Base-by-base conservation (phyloP, 1,284 basidiomycete genomes). In the Trichosporon faecale region DNA sequence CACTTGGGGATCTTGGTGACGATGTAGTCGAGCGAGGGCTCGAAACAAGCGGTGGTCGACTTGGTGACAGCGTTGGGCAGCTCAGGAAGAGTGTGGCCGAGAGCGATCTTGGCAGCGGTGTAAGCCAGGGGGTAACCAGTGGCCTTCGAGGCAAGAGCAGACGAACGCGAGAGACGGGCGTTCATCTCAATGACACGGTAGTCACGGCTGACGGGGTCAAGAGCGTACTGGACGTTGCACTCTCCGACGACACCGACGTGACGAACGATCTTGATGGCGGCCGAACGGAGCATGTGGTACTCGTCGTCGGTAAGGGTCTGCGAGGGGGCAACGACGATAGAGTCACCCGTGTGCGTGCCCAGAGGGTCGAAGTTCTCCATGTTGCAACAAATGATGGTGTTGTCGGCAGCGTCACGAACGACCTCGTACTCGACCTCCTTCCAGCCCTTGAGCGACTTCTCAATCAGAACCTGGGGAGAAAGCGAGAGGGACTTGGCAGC, bases 331-430 rank as follows among this genome's bases (percentile, higher is more conserved):
- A 99, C 95, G 80, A 99, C 97, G 79, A 99, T 99, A n/a, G 96
- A 99, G 84, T 99, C 97, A 79, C 97, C 97, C n/a, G 97, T 99
- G 84, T 99, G 97, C 55, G 94, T 98, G 75, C 97, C 97, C 72
- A 99, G 90, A 23, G 97, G 97, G 82, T 99, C 97, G 77, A 99
- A 99, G 86, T 99, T 99, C 85, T 99, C 96, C 96, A 99, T 99
- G 86, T 99, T 99, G 85, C 97, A 99, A 76, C 98, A 95, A 3
- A 95, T 98, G 85, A 99, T 98, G 80, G 94, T 97, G 84, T 82
- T 82, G 82, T 99, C 93, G 87, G 85, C 95, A 93, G 90, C 94
- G 83, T 99, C 97, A 73, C 97, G 92, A 77, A 99, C 95, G 69
- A 99, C 97, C 84, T 99, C 97, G 80, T 99, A 99, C 85, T 99